Evolutionary conservation across 139 green algal species (phyloP).

Genomic region (Ostreobium quekettii): DNA sequence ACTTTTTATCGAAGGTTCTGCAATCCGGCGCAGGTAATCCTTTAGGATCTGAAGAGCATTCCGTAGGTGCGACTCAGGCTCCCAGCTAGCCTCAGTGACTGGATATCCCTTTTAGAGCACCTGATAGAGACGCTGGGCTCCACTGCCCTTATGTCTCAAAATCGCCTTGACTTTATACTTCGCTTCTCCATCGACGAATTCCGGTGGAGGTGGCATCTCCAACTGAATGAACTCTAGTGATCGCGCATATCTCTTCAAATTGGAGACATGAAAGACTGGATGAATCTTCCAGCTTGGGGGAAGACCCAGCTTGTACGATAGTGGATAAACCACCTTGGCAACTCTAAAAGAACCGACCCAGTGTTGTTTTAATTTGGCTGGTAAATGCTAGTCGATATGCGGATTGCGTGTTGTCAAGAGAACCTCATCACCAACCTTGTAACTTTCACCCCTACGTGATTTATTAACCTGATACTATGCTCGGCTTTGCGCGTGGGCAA

Average conservation of each 20-base stretch:
- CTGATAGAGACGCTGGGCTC: not conserved
- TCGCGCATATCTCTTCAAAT: slow-evolving; percentile 6
- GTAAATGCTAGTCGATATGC: not conserved
- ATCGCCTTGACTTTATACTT: slow-evolving; percentile 6
- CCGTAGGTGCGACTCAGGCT: too few species aligned
- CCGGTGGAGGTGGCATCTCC: not conserved
- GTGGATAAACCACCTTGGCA: not conserved
- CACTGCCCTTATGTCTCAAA: not conserved
- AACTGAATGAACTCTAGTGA: not conserved
- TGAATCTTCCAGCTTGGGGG: slow-evolving; percentile 11
- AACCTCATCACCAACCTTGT: slow-evolving; percentile 21
- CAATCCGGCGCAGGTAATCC: too few species aligned
- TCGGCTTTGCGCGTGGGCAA: slow-evolving; percentile 18
- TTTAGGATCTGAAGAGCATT: too few species aligned
- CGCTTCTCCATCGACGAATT: not conserved
- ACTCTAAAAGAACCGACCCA: slow-evolving; percentile 12
- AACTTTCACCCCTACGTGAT: not conserved
- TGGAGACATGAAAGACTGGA: slow-evolving; percentile 13
- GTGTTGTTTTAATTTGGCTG: not conserved
- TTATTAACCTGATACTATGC: slow-evolving; percentile 16
- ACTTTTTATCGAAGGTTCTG: too few species aligned
- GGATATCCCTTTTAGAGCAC: too few species aligned
- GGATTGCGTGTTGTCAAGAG: slow-evolving; percentile 15
- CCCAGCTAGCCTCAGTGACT: too few species aligned
- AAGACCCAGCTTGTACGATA: slow-evolving; percentile 8